Evolutionary conservation across 805 yeast genomes (phyloP), one percentile per base, ranked within the genome.

Genomic region (Blastobotrys peoriensis): DNA sequence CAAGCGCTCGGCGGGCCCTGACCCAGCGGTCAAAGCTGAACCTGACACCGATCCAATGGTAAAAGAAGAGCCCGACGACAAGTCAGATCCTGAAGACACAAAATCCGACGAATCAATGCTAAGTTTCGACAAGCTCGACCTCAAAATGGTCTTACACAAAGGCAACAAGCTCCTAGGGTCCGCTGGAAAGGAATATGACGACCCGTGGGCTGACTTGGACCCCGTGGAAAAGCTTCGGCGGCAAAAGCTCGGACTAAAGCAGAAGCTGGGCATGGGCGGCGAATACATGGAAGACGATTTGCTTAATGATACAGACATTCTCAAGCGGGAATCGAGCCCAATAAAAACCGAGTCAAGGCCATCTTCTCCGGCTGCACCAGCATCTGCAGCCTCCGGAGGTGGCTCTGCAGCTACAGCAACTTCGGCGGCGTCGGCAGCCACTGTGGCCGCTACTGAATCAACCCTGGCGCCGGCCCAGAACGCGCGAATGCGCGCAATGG

Each of bases 401-500:
- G 52, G 59, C 2, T 39, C 50, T 16, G 30, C 60, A 8, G 10
- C 30, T 8, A 8, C 30, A 8, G 10, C 30, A 25, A 13, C 13
- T 25, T 8, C 30, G 10, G 30, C 30, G 8, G 30, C 30, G 8
- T 25, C 30, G 10, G 30, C 30, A 8, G 30, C 30, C 30, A 25
- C 30, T 13, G 30, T 13, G 10, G 30, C 30, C 30, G 30, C 30
- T 13, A 41, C 53, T 9, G 51, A 54, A 20, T 35, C 61, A 36
- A 62, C 66, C 40, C 56, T 65, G 1, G 38, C 35, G 27, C 40
- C 30, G 34, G 45, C 21, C 48, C 52, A 60, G 57, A 41, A 41
- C 37, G 72, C 95, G 0, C 77, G 97, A 61, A 75, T 88, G 72
- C 76, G 86, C 49, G 98, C 96, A 1, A 79, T 91, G 86, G 49